Base-by-base conservation (phyloP, 257 asterid species). In the Rhazya stricta region DNA sequence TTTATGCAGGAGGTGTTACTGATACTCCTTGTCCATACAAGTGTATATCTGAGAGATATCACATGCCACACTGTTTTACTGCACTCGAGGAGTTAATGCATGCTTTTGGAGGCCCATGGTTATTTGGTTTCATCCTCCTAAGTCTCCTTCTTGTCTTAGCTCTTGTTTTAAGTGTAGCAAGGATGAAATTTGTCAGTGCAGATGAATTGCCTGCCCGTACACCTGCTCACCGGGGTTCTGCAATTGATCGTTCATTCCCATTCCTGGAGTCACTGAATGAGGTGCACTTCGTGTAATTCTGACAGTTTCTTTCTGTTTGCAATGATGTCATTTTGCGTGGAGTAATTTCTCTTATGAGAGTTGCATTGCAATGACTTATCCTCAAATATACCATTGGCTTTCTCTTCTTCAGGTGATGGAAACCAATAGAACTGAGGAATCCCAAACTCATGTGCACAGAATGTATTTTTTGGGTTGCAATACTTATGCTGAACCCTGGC, bases 21-120 rank as follows among this genome's bases (percentile, higher is more conserved):
- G 83, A 81, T 80, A 78, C 91, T 72, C 94, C 94, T 54, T 92
- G 98, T 80, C 97, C 97, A 54, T 92, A 92, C 84, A 89, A 80
- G 86, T 92, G 98, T 80, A 78, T 88, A 76, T 92, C 98, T 62
- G 98, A 92, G 76, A 83, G 96, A 86, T 92, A 86, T 83, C 89
- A 85, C 77, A 86, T 85, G 96, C 96, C 96, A 80, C 91, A 79
- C 77, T 92, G 98, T 84, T 88, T 89, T 81, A 92, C 98, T 41
- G 84, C 96, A 70, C 89, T 92, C 61, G 98, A 92, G 84, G 97
- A 92, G 76, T 87, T 92, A 76, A 87, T 92, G 74, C 85, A 89
- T 84, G 86, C 97, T 73, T 92, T 92, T 81, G 98, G 97, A 68
- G 97, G 98, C 69, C 98, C 98, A 67, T 92, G 96, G 98, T 78